phyloP scores from a whole-genome alignment of 176 grass and related monocot genomes.

The Neostapfia colusana region DNA sequence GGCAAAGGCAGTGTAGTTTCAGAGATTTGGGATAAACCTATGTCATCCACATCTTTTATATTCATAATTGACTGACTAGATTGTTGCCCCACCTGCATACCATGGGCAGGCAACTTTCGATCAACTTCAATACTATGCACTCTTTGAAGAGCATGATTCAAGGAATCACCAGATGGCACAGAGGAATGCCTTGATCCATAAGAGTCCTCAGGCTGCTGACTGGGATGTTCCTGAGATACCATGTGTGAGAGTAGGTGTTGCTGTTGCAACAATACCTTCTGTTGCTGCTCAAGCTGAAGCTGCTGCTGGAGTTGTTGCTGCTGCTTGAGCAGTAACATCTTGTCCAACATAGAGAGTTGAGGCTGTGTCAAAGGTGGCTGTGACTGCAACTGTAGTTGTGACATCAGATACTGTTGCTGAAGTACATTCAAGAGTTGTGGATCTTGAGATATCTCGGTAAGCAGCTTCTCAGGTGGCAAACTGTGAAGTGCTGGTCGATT shows the following conservation, averaged over 20 bases:
- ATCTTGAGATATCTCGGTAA: constrained; percentile 77
- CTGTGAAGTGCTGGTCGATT: constrained; percentile 52
- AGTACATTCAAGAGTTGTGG: constrained; percentile 66
- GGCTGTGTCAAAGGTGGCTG: constrained; percentile 62
- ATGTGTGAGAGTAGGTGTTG: constrained; percentile 67
- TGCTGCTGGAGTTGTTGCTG: constrained; percentile 36
- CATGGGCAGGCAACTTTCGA: constrained; percentile 44
- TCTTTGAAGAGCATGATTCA: constrained; percentile 50
- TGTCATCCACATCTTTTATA: constrained; percentile 39
- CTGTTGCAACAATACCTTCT: constrained; percentile 68
- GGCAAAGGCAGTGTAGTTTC: constrained; percentile 36
- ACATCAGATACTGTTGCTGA: constrained; percentile 86
- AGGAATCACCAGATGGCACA: constrained; percentile 48
- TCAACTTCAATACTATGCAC: constrained; percentile 49
- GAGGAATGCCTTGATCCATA: constrained; percentile 43
- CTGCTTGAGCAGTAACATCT: constrained; percentile 83
- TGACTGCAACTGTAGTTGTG: constrained; percentile 79
- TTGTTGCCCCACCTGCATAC: constrained; percentile 39
- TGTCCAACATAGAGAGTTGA: constrained; percentile 87
- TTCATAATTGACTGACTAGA: constrained; percentile 48
- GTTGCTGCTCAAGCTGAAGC: constrained; percentile 65
- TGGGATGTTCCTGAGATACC: constrained; percentile 44
- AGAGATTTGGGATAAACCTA: constrained; percentile 42
- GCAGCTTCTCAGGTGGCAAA: constrained; percentile 67
- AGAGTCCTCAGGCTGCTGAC: constrained; percentile 56